These are phyloP conservation scores for Pseudomicrostroma phylloplanum DNA, from an alignment of 1,284 basidiomycete genomes.

Conservation along the genomic window DNA sequence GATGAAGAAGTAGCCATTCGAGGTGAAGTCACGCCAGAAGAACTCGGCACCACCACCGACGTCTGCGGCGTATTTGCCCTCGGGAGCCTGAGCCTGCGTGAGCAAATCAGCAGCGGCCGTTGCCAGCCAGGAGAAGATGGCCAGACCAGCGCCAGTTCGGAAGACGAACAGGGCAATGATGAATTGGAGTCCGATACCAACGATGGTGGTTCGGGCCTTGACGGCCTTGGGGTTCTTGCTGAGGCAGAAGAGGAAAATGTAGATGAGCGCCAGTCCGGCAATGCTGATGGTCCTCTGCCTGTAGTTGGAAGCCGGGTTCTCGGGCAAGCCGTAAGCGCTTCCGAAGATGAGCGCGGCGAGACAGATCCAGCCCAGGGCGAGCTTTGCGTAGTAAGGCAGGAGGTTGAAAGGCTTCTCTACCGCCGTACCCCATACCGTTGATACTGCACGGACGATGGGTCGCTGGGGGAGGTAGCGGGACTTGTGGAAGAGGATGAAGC, in stretches of 20 bases:
- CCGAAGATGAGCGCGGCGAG: slow-evolving; percentile 39
- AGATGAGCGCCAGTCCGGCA: slow-evolving; percentile 38
- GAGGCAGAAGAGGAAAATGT: slow-evolving; percentile 31
- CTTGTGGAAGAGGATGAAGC: slow-evolving; percentile 46
- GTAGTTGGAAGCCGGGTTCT: slow-evolving; percentile 27
- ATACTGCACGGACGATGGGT: slow-evolving; percentile 30
- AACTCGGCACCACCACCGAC: slow-evolving; percentile 36
- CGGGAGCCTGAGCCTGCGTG: slow-evolving; percentile 24
- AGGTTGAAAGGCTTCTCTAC: slow-evolving; percentile 29
- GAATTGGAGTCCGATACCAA: slow-evolving; percentile 42
- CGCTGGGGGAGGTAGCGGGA: slow-evolving; percentile 36
- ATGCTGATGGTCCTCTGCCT: slow-evolving; percentile 34
- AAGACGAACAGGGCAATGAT: slow-evolving; percentile 46
- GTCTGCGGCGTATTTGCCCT: neutral
- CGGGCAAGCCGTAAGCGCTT: slow-evolving; percentile 37
- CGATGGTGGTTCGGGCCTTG: slow-evolving; percentile 33
- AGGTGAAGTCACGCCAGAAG: slow-evolving; percentile 33
- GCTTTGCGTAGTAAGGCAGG: slow-evolving; percentile 29
- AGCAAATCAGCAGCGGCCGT: slow-evolving; percentile 39
- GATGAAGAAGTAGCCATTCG: slow-evolving; percentile 38
- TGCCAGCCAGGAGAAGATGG: slow-evolving; percentile 39
- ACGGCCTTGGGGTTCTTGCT: slow-evolving; percentile 29
- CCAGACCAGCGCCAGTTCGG: slow-evolving; percentile 40
- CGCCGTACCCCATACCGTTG: slow-evolving; percentile 22
- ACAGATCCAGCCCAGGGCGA: slow-evolving; percentile 32